phyloP scores from a whole-genome alignment of 148 eudicot genomes.

The Nyssa sinensis region DNA sequence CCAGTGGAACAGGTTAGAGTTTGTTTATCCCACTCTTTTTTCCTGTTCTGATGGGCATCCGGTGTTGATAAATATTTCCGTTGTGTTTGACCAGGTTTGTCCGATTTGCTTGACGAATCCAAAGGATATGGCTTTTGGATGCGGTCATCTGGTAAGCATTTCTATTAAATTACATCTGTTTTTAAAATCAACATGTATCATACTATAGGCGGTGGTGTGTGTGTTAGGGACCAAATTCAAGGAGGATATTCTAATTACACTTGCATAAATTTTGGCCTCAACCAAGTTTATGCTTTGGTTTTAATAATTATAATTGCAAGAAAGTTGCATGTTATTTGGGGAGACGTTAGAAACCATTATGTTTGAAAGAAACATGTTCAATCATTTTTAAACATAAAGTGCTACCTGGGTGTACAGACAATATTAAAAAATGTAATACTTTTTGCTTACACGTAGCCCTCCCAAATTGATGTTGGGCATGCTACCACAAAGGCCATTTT shows the following conservation, averaged over 20 bases:
- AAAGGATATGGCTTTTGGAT: conserved; percentile 84
- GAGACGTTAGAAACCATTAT: not conserved
- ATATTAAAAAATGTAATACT: too few relatives aligned
- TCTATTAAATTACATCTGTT: not conserved
- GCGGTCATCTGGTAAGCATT: conserved; percentile 76
- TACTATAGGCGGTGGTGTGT: not conserved
- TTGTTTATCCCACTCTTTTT: not conserved
- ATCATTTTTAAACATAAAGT: too few relatives aligned
- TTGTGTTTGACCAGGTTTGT: conserved; percentile 44
- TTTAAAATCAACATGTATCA: not conserved
- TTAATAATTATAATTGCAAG: not conserved
- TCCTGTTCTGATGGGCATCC: not conserved
- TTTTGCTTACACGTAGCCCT: too few relatives aligned
- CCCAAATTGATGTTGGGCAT: too few relatives aligned
- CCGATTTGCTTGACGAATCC: conserved; percentile 80
- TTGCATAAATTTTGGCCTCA: not conserved
- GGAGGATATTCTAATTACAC: not conserved
- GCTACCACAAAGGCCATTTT: too few relatives aligned
- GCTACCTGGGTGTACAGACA: too few relatives aligned
- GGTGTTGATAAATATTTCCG: not conserved
- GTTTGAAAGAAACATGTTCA: not conserved
- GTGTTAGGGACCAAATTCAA: not conserved
- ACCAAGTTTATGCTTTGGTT: not conserved
- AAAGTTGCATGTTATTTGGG: not conserved
- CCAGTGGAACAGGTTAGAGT: conserved; percentile 48